A percentile compares a stretch with the other conserved stretches of the same genome.
These are phyloP conservation scores for Ambrosia artemisiifolia DNA, from an alignment of 129 eudicot genomes.

Conservation along the genomic window DNA sequence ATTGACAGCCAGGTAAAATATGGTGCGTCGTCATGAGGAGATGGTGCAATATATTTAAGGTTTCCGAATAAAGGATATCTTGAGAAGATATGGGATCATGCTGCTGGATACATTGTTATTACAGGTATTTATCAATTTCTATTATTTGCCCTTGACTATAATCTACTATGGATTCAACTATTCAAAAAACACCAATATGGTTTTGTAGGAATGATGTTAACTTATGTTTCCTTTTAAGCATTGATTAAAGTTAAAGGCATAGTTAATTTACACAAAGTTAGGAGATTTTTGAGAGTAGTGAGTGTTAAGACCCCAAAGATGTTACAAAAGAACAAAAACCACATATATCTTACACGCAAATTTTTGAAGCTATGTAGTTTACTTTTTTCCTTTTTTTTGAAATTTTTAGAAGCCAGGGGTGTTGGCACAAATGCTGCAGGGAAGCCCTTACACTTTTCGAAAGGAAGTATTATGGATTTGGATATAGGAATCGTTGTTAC, in stretches of 20 bases:
- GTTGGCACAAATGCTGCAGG: slow-evolving; percentile 86
- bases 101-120: slow-evolving; percentile 90
- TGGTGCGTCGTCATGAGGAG: slow-evolving; percentile 92
- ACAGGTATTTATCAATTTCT: slow-evolving; percentile 46
- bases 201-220: too few species aligned
- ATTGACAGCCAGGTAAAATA: slow-evolving; percentile 99
- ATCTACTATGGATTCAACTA: not conserved
- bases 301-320: too few species aligned
- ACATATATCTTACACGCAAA: too few species aligned
- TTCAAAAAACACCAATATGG: too few species aligned
- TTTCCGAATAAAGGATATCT: slow-evolving; percentile 92
- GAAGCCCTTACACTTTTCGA: slow-evolving; percentile 84
- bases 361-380: too few species aligned
- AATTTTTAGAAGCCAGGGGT: slow-evolving; percentile 87
- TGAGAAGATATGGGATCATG: slow-evolving; percentile 99
- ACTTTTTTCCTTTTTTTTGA: not conserved
- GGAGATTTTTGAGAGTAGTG: too few species aligned
- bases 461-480: slow-evolving; percentile 84
- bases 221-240: not conserved
- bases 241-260: too few species aligned
- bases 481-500: slow-evolving; percentile 84
- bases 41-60: slow-evolving; percentile 88
- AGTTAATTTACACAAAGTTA: too few species aligned
- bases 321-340: too few species aligned
- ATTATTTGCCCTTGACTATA: not conserved